Evolutionary conservation across 2,329 filamentous ascomycete genomes (phyloP).

Genomic region (Cercospora sp.): DNA sequence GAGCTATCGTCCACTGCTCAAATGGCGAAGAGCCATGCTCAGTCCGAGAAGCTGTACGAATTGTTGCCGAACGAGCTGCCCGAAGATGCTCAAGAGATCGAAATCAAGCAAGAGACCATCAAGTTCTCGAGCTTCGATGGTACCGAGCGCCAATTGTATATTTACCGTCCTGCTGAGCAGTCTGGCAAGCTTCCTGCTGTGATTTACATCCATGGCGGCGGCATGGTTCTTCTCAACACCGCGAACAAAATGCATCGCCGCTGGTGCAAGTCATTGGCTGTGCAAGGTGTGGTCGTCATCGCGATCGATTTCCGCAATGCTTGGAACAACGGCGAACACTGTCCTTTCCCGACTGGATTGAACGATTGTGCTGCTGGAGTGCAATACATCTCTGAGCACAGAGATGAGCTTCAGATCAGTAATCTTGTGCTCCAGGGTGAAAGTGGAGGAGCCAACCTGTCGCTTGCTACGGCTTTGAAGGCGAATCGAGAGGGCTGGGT

Average conservation of each 20-base stretch:
- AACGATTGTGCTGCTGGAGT: conserved; percentile 36
- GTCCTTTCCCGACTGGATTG: conserved; percentile 36
- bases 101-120: conserved; percentile 20
- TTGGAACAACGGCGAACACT: conserved; percentile 27
- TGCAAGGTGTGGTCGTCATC: conserved; percentile 31
- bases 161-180: conserved; percentile 23
- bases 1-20: conserved; percentile 23
- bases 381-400: conserved; percentile 30
- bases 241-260: conserved; percentile 30
- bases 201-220: conserved; percentile 38
- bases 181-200: conserved; percentile 28
- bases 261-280: conserved; percentile 34
- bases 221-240: conserved; percentile 32
- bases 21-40: conserved; percentile 26
- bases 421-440: conserved; percentile 38
- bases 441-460: conserved; percentile 37
- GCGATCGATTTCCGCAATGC: conserved; percentile 40
- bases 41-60: conserved; percentile 67
- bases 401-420: conserved; percentile 29
- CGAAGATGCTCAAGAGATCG: conserved; percentile 23
- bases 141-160: conserved; percentile 29
- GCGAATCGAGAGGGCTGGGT: conserved; percentile 36
- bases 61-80: conserved; percentile 65
- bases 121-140: conserved; percentile 30
- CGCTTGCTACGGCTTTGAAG: conserved; percentile 34